phyloP scores from a whole-genome alignment of 2,329 filamentous ascomycete genomes.

The Calonectria hongkongensis region DNA sequence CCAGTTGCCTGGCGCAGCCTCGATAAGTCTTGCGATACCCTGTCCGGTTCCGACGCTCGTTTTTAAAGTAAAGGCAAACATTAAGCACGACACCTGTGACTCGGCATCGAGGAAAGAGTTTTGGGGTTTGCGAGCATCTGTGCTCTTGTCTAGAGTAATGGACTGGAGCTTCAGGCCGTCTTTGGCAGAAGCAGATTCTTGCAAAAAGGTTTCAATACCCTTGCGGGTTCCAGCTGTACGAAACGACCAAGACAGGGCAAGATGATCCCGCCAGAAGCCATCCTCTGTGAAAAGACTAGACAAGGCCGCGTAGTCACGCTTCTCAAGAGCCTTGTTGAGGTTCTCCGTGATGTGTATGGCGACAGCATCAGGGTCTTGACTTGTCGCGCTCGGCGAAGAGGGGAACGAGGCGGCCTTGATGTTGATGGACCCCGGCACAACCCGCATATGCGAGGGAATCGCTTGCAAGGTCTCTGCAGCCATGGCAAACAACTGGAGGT shows the following conservation, averaged over 20 bases:
- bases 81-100: constrained; percentile 69
- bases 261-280: constrained; percentile 76
- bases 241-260: constrained; percentile 74
- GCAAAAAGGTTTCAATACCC: constrained; percentile 64
- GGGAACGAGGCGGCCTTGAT: constrained; percentile 31
- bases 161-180: constrained; percentile 62
- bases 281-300: constrained; percentile 58
- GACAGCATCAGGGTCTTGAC: constrained; percentile 5
- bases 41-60: constrained; percentile 73
- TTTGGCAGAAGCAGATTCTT: background rate
- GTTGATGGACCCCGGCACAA: constrained; percentile 35
- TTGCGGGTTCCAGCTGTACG: constrained; percentile 67
- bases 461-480: background rate
- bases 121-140: constrained; percentile 65
- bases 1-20: constrained; percentile 67
- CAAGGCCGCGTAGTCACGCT: constrained; percentile 58
- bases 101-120: constrained; percentile 68
- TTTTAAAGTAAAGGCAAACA: constrained; percentile 73
- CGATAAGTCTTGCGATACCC: constrained; percentile 73
- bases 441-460: constrained; percentile 36
- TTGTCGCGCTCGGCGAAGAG: background rate
- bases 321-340: constrained; percentile 64
- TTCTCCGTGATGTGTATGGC: constrained; percentile 49
- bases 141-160: constrained; percentile 66
- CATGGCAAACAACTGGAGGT: background rate